Base-by-base conservation (phyloP, 345 rosid species). In the Eucalyptus erythrocorys region DNA sequence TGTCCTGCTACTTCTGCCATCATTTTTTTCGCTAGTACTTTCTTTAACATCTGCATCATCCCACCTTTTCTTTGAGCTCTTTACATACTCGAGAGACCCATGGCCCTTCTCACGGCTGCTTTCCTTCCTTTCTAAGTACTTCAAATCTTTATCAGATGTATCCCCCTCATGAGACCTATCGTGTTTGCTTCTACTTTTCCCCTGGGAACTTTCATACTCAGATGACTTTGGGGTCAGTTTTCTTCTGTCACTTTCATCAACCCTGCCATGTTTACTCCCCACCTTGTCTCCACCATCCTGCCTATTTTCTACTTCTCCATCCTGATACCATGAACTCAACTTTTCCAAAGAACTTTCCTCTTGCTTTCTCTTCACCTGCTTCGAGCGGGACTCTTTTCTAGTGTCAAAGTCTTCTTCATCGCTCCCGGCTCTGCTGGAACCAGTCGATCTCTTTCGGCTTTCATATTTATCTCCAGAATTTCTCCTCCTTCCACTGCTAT, bases 301-400 rank as follows among this genome's bases (percentile, higher is more conserved):
- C 92, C 90, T 92, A 89, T 79, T 91, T 34, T 97, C 99, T 21
- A 91, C 91, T 61, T 98, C 99, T 88, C 99, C 98, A 85, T 98
- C 99, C 93, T 98, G 95, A 89, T 98, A 97, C 96, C 96, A 95
- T 91, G 94, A 97, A 87, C 98, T 98, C 88, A 97, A 87, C 91
- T 94, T 94, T 53, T 98, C 99, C 92, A 98, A 91, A 91, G 98
- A 94, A 89, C 99, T 95, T 91, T 98, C 99, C 93, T 98, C 99
- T 89, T 92, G 97, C 87, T 94, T 97, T 92, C 91, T 97, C 96
- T 95, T 98, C 89, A 92, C 49, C 91, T 91, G 94, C 91, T 93
- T 95, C 12, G 94, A 88, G 40, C 94, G 94, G 8, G 87, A 87
- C 49, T 93, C 94, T 86, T 93, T 95, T 87, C 92, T 92, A 30